Conservation (phyloP, 352 stramenopile genomes). For the Pythium guiyangense region DNA sequence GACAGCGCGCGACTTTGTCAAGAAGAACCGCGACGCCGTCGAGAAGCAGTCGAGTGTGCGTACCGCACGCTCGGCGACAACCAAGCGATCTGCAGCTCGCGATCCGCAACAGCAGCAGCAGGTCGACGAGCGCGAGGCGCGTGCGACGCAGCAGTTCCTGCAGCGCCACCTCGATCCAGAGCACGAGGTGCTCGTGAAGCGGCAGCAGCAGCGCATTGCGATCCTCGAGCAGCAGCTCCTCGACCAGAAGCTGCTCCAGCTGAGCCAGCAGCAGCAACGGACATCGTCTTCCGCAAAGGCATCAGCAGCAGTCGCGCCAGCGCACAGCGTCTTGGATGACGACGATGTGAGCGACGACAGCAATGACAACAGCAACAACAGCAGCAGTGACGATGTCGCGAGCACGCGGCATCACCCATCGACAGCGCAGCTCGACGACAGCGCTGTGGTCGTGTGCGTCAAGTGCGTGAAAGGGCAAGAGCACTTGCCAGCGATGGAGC, state of each 20-base stretch:
- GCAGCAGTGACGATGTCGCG: background rate
- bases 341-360: slow-evolving; percentile 2
- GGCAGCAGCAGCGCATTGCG: slow-evolving; percentile 48
- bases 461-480: slow-evolving; percentile 15
- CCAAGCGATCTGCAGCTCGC: no score
- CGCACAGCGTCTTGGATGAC: background rate
- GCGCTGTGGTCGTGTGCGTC: slow-evolving; percentile 10
- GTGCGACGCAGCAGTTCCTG: slow-evolving; percentile 6
- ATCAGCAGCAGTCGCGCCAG: slow-evolving; percentile 15
- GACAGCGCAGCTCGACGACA: background rate
- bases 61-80: background rate
- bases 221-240: slow-evolving; percentile 64
- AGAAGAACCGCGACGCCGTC: slow-evolving; percentile 4
- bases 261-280: slow-evolving; percentile 6
- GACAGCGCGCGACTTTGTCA: background rate
- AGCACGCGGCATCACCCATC: background rate
- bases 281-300: no score
- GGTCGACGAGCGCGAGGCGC: background rate
- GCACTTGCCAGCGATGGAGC: slow-evolving; percentile 1
- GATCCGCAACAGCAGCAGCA: background rate
- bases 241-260: slow-evolving; percentile 43
- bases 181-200: slow-evolving; percentile 22
- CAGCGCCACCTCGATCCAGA: slow-evolving; percentile 8
- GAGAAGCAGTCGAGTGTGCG: background rate
- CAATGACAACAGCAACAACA: background rate